phyloP scores from a whole-genome alignment of 257 asterid species.

The Cynanchum wilfordii region DNA sequence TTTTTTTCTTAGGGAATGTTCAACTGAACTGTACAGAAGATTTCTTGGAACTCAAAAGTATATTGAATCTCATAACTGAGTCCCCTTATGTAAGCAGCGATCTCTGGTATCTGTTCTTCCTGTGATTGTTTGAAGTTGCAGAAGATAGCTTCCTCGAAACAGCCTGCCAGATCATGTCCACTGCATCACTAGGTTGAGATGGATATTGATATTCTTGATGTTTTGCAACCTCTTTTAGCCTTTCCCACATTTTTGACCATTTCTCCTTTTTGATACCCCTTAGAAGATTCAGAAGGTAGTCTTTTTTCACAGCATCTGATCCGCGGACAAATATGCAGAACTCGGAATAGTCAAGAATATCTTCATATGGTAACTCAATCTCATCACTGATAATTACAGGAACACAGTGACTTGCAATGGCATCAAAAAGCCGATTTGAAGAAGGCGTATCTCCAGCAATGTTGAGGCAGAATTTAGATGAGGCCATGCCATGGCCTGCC shows the following conservation, averaged over 20 bases:
- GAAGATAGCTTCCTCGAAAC: constrained; percentile 44
- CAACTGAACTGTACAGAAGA: constrained; percentile 14
- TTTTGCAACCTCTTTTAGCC: constrained; percentile 35
- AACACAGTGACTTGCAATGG: constrained; percentile 76
- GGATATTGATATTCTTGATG: constrained; percentile 70
- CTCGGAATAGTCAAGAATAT: constrained; percentile 60
- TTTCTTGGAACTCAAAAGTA: background rate
- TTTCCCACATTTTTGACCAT: constrained; percentile 81
- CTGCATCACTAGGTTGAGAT: constrained; percentile 60
- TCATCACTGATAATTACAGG: constrained; percentile 90
- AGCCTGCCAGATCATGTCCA: constrained; percentile 91
- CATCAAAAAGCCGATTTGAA: constrained; percentile 80
- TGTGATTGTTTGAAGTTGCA: constrained; percentile 36
- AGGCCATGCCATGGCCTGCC: constrained; percentile 70
- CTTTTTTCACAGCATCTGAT: constrained; percentile 52
- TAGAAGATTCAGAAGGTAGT: constrained; percentile 58
- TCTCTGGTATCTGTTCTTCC: constrained; percentile 54
- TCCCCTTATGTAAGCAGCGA: constrained; percentile 24
- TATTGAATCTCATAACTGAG: background rate
- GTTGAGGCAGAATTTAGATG: constrained; percentile 74
- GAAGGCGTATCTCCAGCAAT: constrained; percentile 95
- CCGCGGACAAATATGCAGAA: constrained; percentile 63
- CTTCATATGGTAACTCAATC: constrained; percentile 79
- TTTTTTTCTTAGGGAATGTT: constrained; percentile 30
- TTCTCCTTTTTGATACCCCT: constrained; percentile 44